Evolutionary conservation across 345 rosid genomes (phyloP), one percentile per base, ranked within the genome.

Genomic region (Citrus unshiu): DNA sequence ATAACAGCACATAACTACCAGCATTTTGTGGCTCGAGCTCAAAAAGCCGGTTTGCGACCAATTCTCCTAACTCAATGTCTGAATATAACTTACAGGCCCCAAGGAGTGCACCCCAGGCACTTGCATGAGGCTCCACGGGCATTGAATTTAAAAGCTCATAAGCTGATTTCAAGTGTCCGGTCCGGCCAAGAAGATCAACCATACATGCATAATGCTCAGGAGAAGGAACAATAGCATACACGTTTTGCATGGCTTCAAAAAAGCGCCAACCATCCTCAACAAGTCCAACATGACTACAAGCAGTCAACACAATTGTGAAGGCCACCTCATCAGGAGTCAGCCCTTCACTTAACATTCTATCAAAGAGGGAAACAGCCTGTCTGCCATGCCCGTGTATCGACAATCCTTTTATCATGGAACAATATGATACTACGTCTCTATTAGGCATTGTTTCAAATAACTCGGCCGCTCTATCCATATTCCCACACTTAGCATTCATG

Each of bases 401-500:
- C 79, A 89, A 62, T 68, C 95, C 97, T 83, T 89, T 87, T 76
- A 92, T 88, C 89, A 92, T 86, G 5, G 93, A 87, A 81, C 92
- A 92, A 78, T 88, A 91, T 9, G 87, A 79, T 75, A 92, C 77
- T 2, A 87, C 62, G 74, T 88, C 92, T 2, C 85, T 81, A n/a
- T 8, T 71, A 69, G 92, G 87, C 88, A 91, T 84, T 56, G 79
- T 79, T 81, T 86, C 88, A 29, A 92, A 91, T 86, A 92, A 83
- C 16, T 73, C 73, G 13, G 70, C 60, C 2, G 97, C 97, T 78
- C 90, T 87, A 51, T 87, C 88, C 82, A 92, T 76, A 84, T 88
- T 87, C 67, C 94, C 96, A 79, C 96, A 91, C 80, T 92, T 94
- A 0, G 91, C 91, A 81, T 92, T 89, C 98, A 94, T 94, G 77